Evolutionary conservation across 495 filamentous ascomycete species (phyloP), one percentile per base, ranked within the genome.

Genomic region (Lichina pygmaea): DNA sequence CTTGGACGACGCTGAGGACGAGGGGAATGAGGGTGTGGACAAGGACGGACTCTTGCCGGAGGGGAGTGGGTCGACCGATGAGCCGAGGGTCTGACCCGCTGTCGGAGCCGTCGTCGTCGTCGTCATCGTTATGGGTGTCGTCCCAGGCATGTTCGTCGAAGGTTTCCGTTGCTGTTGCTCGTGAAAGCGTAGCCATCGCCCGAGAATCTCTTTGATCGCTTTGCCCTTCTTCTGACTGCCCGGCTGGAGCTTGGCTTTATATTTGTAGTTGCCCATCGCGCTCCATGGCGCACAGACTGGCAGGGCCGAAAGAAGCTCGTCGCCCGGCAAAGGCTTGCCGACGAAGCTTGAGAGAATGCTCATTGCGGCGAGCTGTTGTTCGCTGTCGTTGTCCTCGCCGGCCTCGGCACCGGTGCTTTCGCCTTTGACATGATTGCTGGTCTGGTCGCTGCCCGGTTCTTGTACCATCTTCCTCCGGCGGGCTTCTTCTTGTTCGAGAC

Each of bases 221-320:
- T 93, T 97, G 2, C 86, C 86, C 62, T 93, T 91, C 68, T 97
- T 97, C 52, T 75, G 68, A 3, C 72, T 53, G 3, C 89, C 89
- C 0, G 89, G 89, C 61, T 95, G 89, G 50, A 97, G 52, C 64
- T 95, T 97, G 15, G 71, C 79, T 55, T 83, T 80, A 62, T 92
- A 94, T 60, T 91, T 92, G 52, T 77, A 79, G 43, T 67, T 71
- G 0, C 60, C 62, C 49, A 97, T 64, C 1, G 89, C 80, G 13
- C 66, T 66, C 78, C 85, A 94, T 5, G 89, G 89, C 13, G 82
- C 89, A 57, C 86, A 94, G 6, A 95, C 66, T 0, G 84, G 79
- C n/a, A 94, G 69, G 6, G 75, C 82, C 38, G 82, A 82, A 2
- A 94, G 61, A n/a, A 94, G 75, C 59, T 86, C 79, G 52, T 95